A percentile compares a stretch with the other conserved stretches of the same genome.
These are phyloP conservation scores for Entomophthora muscae DNA, from an alignment of 371 early-diverging fungal species.

Conservation along the genomic window DNA sequence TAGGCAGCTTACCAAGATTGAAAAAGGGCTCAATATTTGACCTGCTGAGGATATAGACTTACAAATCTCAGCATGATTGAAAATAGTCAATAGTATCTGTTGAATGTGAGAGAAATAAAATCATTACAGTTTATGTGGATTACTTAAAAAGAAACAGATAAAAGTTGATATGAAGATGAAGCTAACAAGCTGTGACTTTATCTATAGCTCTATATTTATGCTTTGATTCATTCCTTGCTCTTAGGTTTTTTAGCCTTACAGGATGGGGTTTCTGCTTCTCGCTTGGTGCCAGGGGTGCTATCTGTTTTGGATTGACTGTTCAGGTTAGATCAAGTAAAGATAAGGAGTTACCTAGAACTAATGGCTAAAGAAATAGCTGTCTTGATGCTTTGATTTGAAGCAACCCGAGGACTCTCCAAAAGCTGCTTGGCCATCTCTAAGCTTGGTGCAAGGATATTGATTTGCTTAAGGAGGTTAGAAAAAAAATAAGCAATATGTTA, in stretches of 20 bases:
- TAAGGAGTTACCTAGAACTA: conserved; percentile 13
- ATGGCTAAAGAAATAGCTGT: background rate
- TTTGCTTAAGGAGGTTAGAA: background rate
- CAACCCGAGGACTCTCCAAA: background rate
- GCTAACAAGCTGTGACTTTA: too few relatives aligned
- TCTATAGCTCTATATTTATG: too few relatives aligned
- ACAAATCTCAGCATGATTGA: too few relatives aligned
- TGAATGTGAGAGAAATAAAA: too few relatives aligned
- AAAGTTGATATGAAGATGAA: too few relatives aligned
- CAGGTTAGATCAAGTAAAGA: background rate
- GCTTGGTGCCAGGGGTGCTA: background rate
- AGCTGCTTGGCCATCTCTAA: background rate
- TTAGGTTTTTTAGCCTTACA: background rate
- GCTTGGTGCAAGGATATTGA: background rate
- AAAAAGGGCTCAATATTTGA: too few relatives aligned
- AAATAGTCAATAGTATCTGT: too few relatives aligned
- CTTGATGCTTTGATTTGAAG: background rate
- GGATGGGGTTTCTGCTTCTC: background rate
- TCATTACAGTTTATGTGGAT: too few relatives aligned
- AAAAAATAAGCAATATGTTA: background rate
- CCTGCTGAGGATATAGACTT: too few relatives aligned
- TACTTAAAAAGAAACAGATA: too few relatives aligned
- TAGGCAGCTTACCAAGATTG: too few relatives aligned
- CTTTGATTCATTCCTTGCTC: too few relatives aligned
- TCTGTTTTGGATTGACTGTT: background rate